phyloP scores from a whole-genome alignment of 2,329 filamentous ascomycete species.

The Leptographium lundbergii region DNA sequence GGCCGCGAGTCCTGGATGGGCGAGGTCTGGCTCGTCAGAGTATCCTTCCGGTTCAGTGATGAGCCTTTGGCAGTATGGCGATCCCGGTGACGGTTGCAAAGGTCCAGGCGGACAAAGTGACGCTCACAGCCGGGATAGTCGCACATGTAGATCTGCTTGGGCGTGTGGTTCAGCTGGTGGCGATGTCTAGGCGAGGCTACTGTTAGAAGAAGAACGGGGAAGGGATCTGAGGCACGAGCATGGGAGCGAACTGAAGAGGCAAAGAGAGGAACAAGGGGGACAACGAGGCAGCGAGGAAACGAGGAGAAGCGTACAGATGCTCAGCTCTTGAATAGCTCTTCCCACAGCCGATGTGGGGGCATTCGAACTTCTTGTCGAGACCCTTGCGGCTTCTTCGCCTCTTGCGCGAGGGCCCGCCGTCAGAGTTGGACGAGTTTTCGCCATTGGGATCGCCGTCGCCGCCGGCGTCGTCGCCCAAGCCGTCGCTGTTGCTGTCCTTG shows the following conservation, averaged over 20 bases:
- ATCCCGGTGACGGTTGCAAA: slow-evolving; percentile 76
- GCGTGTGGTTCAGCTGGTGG: slow-evolving; percentile 90
- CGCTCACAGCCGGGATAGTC: slow-evolving; percentile 84
- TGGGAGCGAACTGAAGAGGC: background rate
- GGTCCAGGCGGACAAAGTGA: slow-evolving; percentile 84
- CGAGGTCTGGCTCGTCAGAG: slow-evolving; percentile 40
- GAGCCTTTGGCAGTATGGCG: slow-evolving; percentile 70
- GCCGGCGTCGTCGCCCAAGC: slow-evolving; percentile 26
- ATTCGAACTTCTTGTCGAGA: slow-evolving; percentile 72
- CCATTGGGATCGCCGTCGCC: slow-evolving; percentile 26
- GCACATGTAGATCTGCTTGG: slow-evolving; percentile 90
- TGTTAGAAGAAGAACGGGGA: background rate
- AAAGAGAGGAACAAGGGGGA: background rate
- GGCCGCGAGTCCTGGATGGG: slow-evolving; percentile 27
- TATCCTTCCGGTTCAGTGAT: slow-evolving; percentile 62
- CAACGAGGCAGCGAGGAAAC: background rate
- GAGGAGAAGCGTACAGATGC: slow-evolving; percentile 55
- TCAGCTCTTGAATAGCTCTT: slow-evolving; percentile 96
- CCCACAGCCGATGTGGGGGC: slow-evolving; percentile 73
- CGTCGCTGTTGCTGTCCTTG: slow-evolving; percentile 25
- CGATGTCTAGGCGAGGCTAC: slow-evolving; percentile 47
- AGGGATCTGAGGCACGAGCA: background rate
- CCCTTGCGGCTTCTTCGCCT: slow-evolving; percentile 63
- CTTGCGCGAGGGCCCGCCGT: slow-evolving; percentile 40
- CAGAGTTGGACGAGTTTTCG: slow-evolving; percentile 38